Evolutionary conservation across 2,329 filamentous ascomycete genomes (phyloP).

Genomic region (Chaetomium globosum): DNA sequence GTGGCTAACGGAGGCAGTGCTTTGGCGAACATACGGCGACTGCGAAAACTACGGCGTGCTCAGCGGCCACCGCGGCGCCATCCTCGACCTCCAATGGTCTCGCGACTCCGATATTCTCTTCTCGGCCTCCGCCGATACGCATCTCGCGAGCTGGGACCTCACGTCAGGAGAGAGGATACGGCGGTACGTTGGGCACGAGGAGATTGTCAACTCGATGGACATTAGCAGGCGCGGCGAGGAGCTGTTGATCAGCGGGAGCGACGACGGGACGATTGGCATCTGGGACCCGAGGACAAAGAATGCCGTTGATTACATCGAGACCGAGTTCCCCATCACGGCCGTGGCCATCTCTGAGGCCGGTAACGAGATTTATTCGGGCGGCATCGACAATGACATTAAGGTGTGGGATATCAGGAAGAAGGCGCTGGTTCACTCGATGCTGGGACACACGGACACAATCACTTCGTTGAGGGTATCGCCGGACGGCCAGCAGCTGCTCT

Average conservation of each 20-base stretch:
- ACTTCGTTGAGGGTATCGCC: constrained; percentile 90
- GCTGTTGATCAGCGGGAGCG: constrained; percentile 83
- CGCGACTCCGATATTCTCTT: constrained; percentile 89
- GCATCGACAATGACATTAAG: constrained; percentile 96
- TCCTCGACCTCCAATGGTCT: constrained; percentile 95
- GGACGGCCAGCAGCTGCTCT: constrained; percentile 85
- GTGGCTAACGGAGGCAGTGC: constrained; percentile 56
- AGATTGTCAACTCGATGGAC: constrained; percentile 91
- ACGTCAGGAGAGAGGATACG: constrained; percentile 91
- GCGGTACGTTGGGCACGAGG: constrained; percentile 88
- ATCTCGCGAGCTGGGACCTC: constrained; percentile 91
- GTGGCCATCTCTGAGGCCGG: constrained; percentile 90
- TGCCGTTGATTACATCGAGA: constrained; percentile 84
- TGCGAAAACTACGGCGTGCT: constrained; percentile 94
- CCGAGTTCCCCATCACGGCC: constrained; percentile 88
- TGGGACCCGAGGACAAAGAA: constrained; percentile 95
- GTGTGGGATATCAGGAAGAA: constrained; percentile 97
- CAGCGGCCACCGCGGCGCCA: constrained; percentile 84
- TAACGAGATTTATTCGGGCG: constrained; percentile 91
- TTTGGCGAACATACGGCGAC: constrained; percentile 90
- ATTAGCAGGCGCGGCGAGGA: constrained; percentile 89
- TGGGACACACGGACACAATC: constrained; percentile 88
- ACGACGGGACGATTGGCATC: constrained; percentile 90
- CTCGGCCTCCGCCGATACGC: constrained; percentile 90
- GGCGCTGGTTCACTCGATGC: constrained; percentile 80